Conservation (phyloP, 352 stramenopile species). For the Globisporangium iwayamae region DNA sequence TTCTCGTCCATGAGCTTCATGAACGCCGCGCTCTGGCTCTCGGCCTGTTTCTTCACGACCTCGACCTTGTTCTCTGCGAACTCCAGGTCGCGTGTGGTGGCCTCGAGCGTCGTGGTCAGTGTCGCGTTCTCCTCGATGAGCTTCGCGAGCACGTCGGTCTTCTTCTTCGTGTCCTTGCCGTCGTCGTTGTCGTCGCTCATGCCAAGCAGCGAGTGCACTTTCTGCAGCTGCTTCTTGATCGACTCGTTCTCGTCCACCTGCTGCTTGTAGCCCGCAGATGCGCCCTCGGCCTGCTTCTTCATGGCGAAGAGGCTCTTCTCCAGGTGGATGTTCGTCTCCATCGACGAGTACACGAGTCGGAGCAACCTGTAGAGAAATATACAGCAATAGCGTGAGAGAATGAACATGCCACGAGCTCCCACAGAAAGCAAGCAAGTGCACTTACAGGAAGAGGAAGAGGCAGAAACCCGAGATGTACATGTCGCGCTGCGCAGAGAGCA, state of each 20-base stretch:
- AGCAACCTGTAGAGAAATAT: constrained; percentile 30
- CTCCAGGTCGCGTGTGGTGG: constrained; percentile 34
- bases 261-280: constrained; percentile 56
- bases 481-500: constrained; percentile 74
- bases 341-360: constrained; percentile 67
- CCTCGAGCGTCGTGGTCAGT: constrained; percentile 39
- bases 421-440: not conserved
- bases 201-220: constrained; percentile 53
- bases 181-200: constrained; percentile 20
- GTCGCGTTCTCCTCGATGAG: constrained; percentile 64
- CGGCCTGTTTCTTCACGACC: constrained; percentile 71
- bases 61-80: constrained; percentile 45
- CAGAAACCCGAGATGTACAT: constrained; percentile 88
- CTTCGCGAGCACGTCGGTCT: constrained; percentile 41
- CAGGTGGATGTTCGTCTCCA: constrained; percentile 63
- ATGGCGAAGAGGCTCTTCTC: constrained; percentile 71
- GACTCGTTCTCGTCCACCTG: constrained; percentile 70
- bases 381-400: not conserved
- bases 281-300: constrained; percentile 76
- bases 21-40: constrained; percentile 71
- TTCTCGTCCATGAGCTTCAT: constrained; percentile 86
- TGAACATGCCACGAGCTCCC: not conserved
- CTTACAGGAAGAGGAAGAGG: constrained; percentile 75
- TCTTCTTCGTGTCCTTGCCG: constrained; percentile 24
- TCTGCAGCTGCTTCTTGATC: constrained; percentile 62